Evolutionary conservation across 2,329 filamentous ascomycete species (phyloP), one percentile per base, ranked within the genome.

Genomic region (Aspergillus oerlinghausenensis): DNA sequence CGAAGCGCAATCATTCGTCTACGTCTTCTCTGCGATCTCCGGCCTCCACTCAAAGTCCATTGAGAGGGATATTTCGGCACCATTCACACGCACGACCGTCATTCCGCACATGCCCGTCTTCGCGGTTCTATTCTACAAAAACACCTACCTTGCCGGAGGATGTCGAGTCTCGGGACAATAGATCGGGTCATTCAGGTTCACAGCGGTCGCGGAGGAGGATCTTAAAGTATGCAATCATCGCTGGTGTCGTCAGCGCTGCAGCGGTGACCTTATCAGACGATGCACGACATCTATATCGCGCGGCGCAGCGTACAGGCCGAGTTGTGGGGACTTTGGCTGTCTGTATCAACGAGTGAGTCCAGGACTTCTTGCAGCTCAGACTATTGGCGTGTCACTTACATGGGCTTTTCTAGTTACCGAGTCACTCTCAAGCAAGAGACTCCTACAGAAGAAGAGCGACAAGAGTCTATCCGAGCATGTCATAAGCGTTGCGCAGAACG

Each of bases 401-500:
- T 6, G 38, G 10, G 35, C 7, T 45, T 29, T 47, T 57, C 26
- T 66, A 97, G 92, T 75, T 99, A 99, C 75, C 91, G 92, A 64
- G 85, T 85, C 50, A 92, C 91, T 1, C 78, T 99, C 63, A 95
- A 90, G 63, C 78, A 89, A 62, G 80, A 82, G 55, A 76, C 76
- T 43, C 79, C 86, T 21, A 82, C 90, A 59, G 79, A 82, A 42
- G 81, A 84, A 52, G 84, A 90, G 71, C 84, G 85, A 69, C 79
- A 83, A n/a, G 79, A 75, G n/a, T 74, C 88, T 40, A 79, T 99
- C 52, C 88, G 85, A 64, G 86, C 87, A 61, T 97, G 94, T 70
- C 94, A 99, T 75, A 88, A 95, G 72, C 84, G 94, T 73, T 99
- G 94, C 76, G 94, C 94, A 29, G 84, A 91, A 67, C 85, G 94